Base-by-base conservation (phyloP, 2,329 filamentous ascomycete species). In the Knoxdaviesia proteae region DNA sequence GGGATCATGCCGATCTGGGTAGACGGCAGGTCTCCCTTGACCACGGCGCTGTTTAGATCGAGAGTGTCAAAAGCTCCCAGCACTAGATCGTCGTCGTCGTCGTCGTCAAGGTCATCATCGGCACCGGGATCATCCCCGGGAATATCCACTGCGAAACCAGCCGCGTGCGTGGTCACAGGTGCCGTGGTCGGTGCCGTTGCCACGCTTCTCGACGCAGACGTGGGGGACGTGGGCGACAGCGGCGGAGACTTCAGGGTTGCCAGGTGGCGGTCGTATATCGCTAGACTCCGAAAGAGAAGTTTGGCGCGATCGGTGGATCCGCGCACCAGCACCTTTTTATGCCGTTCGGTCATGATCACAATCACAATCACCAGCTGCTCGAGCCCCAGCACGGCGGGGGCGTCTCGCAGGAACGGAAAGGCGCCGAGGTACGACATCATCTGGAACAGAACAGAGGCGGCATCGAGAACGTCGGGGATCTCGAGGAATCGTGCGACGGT, bases 331-430 rank as follows among this genome's bases (percentile, higher is more conserved):
- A 83, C 75, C 32, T 68, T 67, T 40, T 65, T 67, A 54, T 81
- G 80, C 45, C 80, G 66, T 50, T 80, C 74, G 1, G 80, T 84
- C 62, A 84, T 67, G 47, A 86, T 71, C 2, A 77, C 74, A 40
- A 84, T 67, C 1, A 80, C 77, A 61, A 82, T 80, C 45, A 84
- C 66, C 57, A 84, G 61, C 50, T 77, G 74, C 46, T 81, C 74
- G 38, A 80, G 68, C 6, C 78, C 76, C 40, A 86, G 58, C 3
- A 83, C 74, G 3, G 69, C 76, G 0, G 80, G 80, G 0, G 78
- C 79, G 51, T 82, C 74, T 42, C 71, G 67, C 3, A 80, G 63
- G 48, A 84, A 84, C 0, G 80, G 80, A 46, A 86, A 84, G 1
- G 80, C 75, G 33, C 76, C 80, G 1, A 84, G 63, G 49, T 77